These are phyloP conservation scores for Besnoitia besnoiti DNA, from an alignment of 169 alveolate species.

Conservation along the genomic window DNA sequence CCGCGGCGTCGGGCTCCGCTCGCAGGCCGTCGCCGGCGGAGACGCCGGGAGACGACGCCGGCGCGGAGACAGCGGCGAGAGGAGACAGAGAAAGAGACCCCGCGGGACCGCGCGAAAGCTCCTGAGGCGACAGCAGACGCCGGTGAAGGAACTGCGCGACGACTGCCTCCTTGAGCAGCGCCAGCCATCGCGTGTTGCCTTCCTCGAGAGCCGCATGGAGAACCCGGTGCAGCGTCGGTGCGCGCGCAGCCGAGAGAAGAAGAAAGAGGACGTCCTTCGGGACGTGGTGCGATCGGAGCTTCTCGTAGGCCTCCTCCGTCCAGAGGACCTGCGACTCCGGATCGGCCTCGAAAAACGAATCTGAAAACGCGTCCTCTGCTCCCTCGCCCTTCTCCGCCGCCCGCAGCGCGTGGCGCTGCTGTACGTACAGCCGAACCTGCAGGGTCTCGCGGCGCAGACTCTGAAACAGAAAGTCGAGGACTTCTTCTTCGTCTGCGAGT, in stretches of 20 bases:
- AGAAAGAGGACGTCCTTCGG: slow-evolving; percentile 53
- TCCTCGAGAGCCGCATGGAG: slow-evolving; percentile 34
- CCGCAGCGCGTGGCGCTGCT: slow-evolving; percentile 42
- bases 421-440: slow-evolving; percentile 62
- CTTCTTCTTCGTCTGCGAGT: slow-evolving; percentile 47
- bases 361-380: no score
- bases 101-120: no score
- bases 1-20: no score
- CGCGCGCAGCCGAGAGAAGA: slow-evolving; percentile 36
- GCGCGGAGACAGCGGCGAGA: neutral
- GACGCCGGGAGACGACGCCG: neutral
- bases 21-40: neutral
- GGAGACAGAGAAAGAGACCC: neutral
- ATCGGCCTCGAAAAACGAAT: neutral
- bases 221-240: slow-evolving; percentile 46
- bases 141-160: slow-evolving; percentile 56
- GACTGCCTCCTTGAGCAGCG: slow-evolving; percentile 54
- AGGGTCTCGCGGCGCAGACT: slow-evolving; percentile 60
- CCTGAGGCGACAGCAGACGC: slow-evolving; percentile 2
- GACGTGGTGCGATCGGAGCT: slow-evolving; percentile 32
- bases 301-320: slow-evolving; percentile 57
- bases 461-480: slow-evolving; percentile 45
- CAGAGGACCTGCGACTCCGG: neutral
- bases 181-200: slow-evolving; percentile 65
- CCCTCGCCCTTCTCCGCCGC: neutral